Base-by-base conservation (phyloP, 1,284 basidiomycete species). In the Grifola frondosa region DNA sequence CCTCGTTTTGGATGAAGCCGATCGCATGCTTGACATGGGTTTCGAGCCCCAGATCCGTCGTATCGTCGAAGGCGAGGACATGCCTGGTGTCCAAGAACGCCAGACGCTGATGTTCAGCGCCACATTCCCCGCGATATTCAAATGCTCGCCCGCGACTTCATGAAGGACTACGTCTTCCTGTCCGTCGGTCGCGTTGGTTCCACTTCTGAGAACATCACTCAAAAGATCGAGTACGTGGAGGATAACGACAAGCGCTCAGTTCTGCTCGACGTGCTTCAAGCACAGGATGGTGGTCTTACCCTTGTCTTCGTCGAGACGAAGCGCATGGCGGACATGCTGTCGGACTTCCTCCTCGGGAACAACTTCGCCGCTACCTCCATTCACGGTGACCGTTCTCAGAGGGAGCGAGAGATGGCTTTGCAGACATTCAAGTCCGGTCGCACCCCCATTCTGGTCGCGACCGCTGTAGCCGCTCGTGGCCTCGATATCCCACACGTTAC, bases 1-100 rank as follows among this genome's bases (percentile, higher is more conserved):
- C 73, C 87, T 99, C 41, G 97, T 99, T 25, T 88, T 99, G 46
- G 97, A 99, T 62, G 97, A 99, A 74, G 97, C 96, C 50, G 97
- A 99, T 75, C 91, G 96, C 63, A 99, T 99, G 96, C 81, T 99
- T 60, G 96, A 99, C 77, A 99, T 99, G 96, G 96, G 96, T 89
- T 99, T 99, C 79, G 96, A 99, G 72, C 97, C 97, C 49, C 96
- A 99, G 72, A 99, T 99, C 62, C 84, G 96, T 53, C 81, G 94
- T 38, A 99, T 99, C 64, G 97, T 99, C 23, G 91, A 98, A 67
- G 91, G 91, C 53, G 94, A 96, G 63, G 97, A 99, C 68, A 99
- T 99, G 96, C 94, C 97, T 21, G 90, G 84, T 42, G 85, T 91
- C 19, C 74, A 82, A 42, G 85, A 95, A 22, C 91, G 97, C 51